Conservation (phyloP, 2,329 filamentous ascomycete genomes). For the Aspergillus thermomutatus region DNA sequence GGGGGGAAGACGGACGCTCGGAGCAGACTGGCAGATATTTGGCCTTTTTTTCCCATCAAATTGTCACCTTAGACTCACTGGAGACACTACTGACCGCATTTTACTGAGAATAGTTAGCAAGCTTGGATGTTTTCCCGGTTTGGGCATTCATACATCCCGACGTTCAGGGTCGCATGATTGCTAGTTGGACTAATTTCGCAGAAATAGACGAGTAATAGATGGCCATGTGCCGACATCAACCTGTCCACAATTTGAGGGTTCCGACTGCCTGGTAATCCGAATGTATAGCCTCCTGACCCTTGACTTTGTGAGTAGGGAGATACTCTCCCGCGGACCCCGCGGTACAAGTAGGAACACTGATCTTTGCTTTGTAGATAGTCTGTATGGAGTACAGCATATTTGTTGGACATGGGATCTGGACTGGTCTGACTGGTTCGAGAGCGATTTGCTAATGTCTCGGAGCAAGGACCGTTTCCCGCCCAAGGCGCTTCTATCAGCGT, state of each 20-base stretch:
- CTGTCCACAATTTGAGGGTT: neutral
- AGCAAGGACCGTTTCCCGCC: constrained; percentile 9
- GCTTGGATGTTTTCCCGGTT: neutral
- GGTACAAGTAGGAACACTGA: too few relatives aligned
- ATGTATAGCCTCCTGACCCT: neutral
- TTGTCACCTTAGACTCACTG: neutral
- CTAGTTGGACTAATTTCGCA: neutral
- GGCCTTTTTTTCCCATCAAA: neutral
- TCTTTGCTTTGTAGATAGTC: too few relatives aligned
- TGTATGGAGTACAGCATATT: too few relatives aligned
- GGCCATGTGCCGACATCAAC: neutral
- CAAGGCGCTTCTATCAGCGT: constrained; percentile 10
- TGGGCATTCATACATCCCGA: neutral
- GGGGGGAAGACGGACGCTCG: neutral
- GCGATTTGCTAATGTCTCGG: neutral
- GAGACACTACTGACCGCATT: neutral
- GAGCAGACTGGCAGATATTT: neutral
- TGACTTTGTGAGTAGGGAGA: neutral
- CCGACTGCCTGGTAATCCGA: neutral
- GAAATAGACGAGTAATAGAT: neutral
- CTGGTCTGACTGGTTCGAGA: neutral
- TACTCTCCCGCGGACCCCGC: too few relatives aligned
- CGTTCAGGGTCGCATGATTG: neutral
- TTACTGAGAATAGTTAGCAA: neutral
- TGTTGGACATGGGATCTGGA: neutral